Conservation (phyloP, 2,329 filamentous ascomycete species). For the Hymenoscyphus fructigenus region DNA sequence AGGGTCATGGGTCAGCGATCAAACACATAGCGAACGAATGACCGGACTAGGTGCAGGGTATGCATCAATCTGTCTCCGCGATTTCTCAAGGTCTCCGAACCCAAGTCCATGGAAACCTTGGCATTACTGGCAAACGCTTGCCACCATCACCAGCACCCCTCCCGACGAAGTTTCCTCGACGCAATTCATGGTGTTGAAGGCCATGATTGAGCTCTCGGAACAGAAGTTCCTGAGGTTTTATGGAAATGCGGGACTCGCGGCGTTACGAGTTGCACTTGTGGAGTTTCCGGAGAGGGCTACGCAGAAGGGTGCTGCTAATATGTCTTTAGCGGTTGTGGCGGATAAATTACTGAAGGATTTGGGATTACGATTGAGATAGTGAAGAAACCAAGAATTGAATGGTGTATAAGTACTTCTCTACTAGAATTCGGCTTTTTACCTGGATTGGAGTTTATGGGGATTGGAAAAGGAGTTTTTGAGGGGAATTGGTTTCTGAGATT, state of each 20-base stretch:
- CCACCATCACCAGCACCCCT: slow-evolving; percentile 75
- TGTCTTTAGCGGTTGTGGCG: slow-evolving; percentile 53
- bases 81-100: slow-evolving; percentile 66
- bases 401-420: neutral
- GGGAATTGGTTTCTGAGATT: neutral
- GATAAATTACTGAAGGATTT: slow-evolving; percentile 46
- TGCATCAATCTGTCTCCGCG: slow-evolving; percentile 76
- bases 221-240: slow-evolving; percentile 78
- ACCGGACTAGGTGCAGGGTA: slow-evolving; percentile 81
- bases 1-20: slow-evolving; percentile 55
- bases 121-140: slow-evolving; percentile 80
- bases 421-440: neutral
- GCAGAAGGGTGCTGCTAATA: slow-evolving; percentile 42
- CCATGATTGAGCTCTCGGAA: slow-evolving; percentile 72
- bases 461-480: neutral
- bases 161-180: slow-evolving; percentile 66
- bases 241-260: slow-evolving; percentile 70
- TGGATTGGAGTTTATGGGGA: neutral
- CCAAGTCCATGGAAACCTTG: slow-evolving; percentile 74
- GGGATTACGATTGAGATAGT: slow-evolving; percentile 10
- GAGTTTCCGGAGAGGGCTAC: slow-evolving; percentile 64
- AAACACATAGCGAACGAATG: slow-evolving; percentile 80
- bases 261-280: slow-evolving; percentile 69
- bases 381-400: too few species aligned
- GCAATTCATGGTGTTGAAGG: slow-evolving; percentile 67